Conservation (phyloP, 148 eudicot genomes). For the Vaccinium vitisidaea region DNA sequence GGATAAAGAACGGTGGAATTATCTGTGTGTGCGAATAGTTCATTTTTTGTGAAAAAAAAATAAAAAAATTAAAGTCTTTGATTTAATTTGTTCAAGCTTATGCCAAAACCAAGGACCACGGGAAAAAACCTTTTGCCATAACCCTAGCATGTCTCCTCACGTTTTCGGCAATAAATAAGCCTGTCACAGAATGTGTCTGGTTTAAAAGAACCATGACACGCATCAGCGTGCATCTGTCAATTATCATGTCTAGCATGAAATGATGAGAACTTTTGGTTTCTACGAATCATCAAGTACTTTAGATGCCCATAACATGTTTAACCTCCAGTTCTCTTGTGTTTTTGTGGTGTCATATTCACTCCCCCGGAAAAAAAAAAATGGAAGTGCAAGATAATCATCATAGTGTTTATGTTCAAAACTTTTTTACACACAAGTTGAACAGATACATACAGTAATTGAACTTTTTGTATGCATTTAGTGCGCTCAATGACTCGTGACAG, state of each 20-base stretch:
- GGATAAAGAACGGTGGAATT: not conserved
- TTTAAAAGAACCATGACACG: not conserved
- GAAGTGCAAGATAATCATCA: not conserved
- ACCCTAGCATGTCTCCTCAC: not conserved
- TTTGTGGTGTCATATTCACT: not conserved
- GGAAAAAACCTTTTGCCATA: too few species aligned
- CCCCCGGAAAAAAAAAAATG: not conserved
- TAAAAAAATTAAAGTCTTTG: not conserved
- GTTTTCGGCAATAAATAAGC: not conserved
- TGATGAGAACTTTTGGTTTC: not conserved
- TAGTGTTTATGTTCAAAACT: not conserved
- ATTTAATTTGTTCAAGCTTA: not conserved
- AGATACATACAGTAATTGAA: not conserved
- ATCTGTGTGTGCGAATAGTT: not conserved
- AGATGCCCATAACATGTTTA: not conserved
- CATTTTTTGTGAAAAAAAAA: not conserved
- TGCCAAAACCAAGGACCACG: not conserved
- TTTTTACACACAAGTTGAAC: not conserved
- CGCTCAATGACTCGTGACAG: not conserved
- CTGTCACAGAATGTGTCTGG: not conserved
- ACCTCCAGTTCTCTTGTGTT: not conserved
- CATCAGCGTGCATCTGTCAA: not conserved
- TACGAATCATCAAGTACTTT: not conserved
- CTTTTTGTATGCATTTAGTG: not conserved
- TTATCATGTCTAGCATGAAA: not conserved